Evolutionary conservation across 371 early-diverging fungal genomes (phyloP).

Genomic region (Lichtheimia corymbifera): DNA sequence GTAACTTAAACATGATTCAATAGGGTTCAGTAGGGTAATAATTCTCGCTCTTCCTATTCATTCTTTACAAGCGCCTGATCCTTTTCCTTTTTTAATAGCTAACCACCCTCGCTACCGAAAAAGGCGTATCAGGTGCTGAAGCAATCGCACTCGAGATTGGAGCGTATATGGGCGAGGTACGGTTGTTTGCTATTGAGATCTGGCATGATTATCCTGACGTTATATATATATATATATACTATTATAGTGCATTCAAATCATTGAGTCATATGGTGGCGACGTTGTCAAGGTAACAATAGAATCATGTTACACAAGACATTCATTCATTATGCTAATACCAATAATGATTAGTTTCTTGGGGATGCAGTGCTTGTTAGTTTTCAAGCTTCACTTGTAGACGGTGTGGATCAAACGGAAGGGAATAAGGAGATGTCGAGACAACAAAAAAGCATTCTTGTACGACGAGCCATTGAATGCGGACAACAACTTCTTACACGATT

Average conservation of each 20-base stretch:
- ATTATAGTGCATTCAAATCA: slow-evolving; percentile 48
- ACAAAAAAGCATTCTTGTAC: slow-evolving; percentile 40
- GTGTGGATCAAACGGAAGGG: background rate
- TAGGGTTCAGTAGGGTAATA: background rate
- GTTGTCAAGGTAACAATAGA: slow-evolving; percentile 45
- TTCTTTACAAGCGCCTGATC: background rate
- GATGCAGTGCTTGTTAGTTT: slow-evolving; percentile 57
- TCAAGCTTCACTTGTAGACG: slow-evolving; percentile 31
- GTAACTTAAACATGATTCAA: background rate
- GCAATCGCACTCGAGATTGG: slow-evolving; percentile 65
- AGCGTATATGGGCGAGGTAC: slow-evolving; percentile 58
- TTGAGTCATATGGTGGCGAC: slow-evolving; percentile 53
- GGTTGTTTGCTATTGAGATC: background rate
- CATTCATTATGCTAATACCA: background rate
- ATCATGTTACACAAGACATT: background rate
- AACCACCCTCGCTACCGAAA: slow-evolving; percentile 59
- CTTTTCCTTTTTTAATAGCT: slow-evolving; percentile 32
- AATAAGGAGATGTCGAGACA: slow-evolving; percentile 12
- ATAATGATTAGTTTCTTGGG: slow-evolving; percentile 44
- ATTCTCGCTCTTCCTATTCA: background rate
- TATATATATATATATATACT: slow-evolving; percentile 8
- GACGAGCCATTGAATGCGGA: slow-evolving; percentile 52
- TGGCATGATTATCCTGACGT: background rate
- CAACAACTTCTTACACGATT: slow-evolving; percentile 48
- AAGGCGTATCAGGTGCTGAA: slow-evolving; percentile 64